phyloP scores from a whole-genome alignment of 495 filamentous ascomycete genomes.

The Chaetomium tenue region DNA sequence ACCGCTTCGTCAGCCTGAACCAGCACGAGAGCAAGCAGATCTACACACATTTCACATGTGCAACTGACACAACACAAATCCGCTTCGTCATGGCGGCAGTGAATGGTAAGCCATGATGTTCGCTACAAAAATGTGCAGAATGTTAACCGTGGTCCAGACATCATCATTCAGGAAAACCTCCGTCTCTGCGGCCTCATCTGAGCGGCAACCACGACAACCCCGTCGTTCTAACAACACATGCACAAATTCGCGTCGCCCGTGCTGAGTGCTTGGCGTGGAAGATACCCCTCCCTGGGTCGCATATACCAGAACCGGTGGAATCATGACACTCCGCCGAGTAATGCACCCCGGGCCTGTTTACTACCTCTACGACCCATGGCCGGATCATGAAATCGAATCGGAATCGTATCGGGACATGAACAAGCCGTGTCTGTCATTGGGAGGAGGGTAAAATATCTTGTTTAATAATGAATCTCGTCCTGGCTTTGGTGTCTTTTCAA shows the following conservation, averaged over 20 bases:
- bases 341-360: conserved; percentile 11
- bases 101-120: conserved; percentile 68
- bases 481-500: conserved; percentile 28
- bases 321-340: conserved; percentile 14
- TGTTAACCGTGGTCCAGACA: conserved; percentile 62
- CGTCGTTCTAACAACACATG: neutral
- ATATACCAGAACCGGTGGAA: conserved; percentile 16
- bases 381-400: conserved; percentile 12
- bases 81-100: conserved; percentile 99
- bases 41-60: conserved; percentile 99
- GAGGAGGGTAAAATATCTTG: conserved; percentile 38
- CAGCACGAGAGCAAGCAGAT: conserved; percentile 99
- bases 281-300: conserved; percentile 20
- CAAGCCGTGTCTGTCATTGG: conserved; percentile 6
- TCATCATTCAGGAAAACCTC: conserved; percentile 99
- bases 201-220: conserved; percentile 22
- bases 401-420: conserved; percentile 7
- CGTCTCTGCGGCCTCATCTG: conserved; percentile 97
- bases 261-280: conserved; percentile 15
- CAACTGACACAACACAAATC: conserved; percentile 96
- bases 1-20: conserved; percentile 94
- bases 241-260: neutral
- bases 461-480: conserved; percentile 42
- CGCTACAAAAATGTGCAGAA: neutral
- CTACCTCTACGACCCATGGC: conserved; percentile 9